Evolutionary conservation across 164 flowering plant species (phyloP).

Genomic region (Piper betle): DNA sequence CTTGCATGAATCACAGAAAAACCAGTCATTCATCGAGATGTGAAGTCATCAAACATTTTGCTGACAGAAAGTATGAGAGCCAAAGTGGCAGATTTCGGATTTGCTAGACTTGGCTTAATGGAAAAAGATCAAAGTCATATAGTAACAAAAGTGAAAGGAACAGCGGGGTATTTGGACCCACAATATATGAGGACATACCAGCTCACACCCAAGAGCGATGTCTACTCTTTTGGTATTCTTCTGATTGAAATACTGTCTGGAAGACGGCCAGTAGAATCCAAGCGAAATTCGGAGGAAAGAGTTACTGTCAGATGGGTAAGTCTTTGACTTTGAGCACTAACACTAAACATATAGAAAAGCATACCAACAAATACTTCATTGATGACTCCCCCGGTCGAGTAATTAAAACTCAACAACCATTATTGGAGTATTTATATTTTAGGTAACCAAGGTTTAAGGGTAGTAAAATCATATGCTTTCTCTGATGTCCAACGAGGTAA

Average conservation of each 20-base stretch:
- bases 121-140: conserved; percentile 80
- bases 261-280: conserved; percentile 83
- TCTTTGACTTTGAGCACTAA: neutral
- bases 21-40: conserved; percentile 74
- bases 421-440: too few relatives aligned
- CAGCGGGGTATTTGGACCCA: conserved; percentile 8
- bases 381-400: too few relatives aligned
- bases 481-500: too few relatives aligned
- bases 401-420: too few relatives aligned
- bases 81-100: conserved; percentile 21
- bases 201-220: conserved; percentile 54
- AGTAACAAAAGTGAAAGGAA: conserved; percentile 94
- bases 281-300: conserved; percentile 51
- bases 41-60: conserved; percentile 95
- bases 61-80: conserved; percentile 14
- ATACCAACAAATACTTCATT: too few relatives aligned
- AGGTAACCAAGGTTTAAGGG: too few relatives aligned
- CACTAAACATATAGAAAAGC: too few relatives aligned
- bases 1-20: too few relatives aligned
- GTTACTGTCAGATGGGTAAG: conserved; percentile 82
- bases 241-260: conserved; percentile 84
- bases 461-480: too few relatives aligned
- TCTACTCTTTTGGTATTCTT: conserved; percentile 85
- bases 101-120: conserved; percentile 64
- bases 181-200: too few relatives aligned